phyloP scores from a whole-genome alignment of 2,329 filamentous ascomycete species.

The Chaetoscypha palmicola region DNA sequence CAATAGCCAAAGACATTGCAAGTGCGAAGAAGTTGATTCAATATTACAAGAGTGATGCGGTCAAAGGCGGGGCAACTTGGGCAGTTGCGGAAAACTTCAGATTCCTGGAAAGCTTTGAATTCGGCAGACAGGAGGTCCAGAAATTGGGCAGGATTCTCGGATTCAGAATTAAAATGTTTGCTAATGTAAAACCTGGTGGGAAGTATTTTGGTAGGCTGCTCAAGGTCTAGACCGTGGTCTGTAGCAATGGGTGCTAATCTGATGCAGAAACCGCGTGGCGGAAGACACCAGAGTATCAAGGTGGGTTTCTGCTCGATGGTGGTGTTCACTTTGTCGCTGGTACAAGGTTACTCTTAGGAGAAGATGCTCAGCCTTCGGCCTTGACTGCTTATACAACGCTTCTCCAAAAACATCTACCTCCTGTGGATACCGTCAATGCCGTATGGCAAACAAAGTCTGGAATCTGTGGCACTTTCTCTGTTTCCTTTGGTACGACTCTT shows the following conservation, averaged over 20 bases:
- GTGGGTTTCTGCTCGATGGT: constrained; percentile 69
- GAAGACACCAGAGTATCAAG: constrained; percentile 62
- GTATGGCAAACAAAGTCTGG: constrained; percentile 29
- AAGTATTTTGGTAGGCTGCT: constrained; percentile 37
- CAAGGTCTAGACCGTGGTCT: neutral
- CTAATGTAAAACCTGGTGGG: constrained; percentile 37
- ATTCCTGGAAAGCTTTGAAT: constrained; percentile 49
- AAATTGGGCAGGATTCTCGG: constrained; percentile 47
- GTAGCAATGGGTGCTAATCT: constrained; percentile 6
- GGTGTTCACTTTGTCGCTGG: constrained; percentile 67
- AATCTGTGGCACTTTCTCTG: constrained; percentile 27
- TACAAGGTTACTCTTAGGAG: constrained; percentile 51
- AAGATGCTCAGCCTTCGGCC: constrained; percentile 18
- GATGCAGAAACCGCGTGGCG: constrained; percentile 51
- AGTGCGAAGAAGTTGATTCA: constrained; percentile 42
- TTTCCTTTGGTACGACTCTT: constrained; percentile 29
- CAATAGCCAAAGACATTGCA: constrained; percentile 42
- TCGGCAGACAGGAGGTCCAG: constrained; percentile 43
- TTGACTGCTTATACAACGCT: constrained; percentile 26
- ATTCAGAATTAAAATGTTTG: constrained; percentile 43
- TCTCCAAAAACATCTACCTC: constrained; percentile 26
- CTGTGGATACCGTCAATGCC: constrained; percentile 30
- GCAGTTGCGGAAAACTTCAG: constrained; percentile 68
- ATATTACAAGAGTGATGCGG: constrained; percentile 37
- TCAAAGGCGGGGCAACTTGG: constrained; percentile 38